Evolutionary conservation across 305 asterid genomes (phyloP).

Genomic region (Plantago rigida): DNA sequence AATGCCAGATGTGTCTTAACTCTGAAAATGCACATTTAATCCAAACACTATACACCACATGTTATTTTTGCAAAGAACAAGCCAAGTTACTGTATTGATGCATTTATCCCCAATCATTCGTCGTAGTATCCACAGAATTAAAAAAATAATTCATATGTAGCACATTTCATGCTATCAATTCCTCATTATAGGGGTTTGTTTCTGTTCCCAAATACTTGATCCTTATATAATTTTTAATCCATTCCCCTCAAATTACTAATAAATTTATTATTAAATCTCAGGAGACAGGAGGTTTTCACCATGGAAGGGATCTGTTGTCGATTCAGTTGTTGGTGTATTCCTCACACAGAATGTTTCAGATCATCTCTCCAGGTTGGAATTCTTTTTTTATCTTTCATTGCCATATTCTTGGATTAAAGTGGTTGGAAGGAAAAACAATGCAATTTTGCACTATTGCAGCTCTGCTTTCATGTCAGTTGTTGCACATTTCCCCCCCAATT

Average conservation of each 20-base stretch:
- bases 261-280: slow-evolving; percentile 19
- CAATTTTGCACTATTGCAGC: slow-evolving; percentile 44
- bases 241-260: slow-evolving; percentile 2
- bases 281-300: slow-evolving; percentile 27
- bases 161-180: too few relatives aligned
- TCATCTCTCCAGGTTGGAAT: slow-evolving; percentile 15
- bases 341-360: slow-evolving; percentile 16
- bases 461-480: slow-evolving; percentile 86
- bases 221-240: neutral
- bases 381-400: neutral
- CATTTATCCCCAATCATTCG: too few relatives aligned
- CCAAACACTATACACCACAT: too few relatives aligned
- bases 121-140: too few relatives aligned
- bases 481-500: slow-evolving; percentile 53
- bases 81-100: too few relatives aligned
- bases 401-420: slow-evolving; percentile 16
- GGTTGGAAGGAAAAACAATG: neutral
- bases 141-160: too few relatives aligned
- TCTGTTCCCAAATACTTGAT: neutral
- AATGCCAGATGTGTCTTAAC: too few relatives aligned
- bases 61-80: too few relatives aligned
- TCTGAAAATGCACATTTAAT: too few relatives aligned
- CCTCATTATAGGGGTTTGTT: neutral
- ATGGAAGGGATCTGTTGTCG: slow-evolving; percentile 27
- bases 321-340: slow-evolving; percentile 25